Evolutionary conservation across 768 basidiomycete species (phyloP).

Genomic region (Suillus placidus): DNA sequence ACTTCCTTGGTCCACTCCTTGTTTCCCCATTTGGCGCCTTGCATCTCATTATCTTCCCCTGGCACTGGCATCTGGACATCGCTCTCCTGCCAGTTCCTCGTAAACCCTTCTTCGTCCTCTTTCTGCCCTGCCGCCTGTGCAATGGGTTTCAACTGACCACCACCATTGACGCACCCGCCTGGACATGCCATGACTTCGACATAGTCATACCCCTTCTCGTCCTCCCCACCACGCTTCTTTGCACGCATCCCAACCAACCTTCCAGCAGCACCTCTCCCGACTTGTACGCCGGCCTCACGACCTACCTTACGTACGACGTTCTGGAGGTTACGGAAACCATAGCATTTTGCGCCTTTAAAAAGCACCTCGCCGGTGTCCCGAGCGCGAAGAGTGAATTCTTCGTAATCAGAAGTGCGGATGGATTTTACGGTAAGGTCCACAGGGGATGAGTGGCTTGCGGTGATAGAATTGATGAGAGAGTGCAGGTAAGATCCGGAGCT

Average conservation of each 20-base stretch:
- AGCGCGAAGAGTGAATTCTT: conserved; percentile 64
- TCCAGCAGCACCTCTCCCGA: conserved; percentile 72
- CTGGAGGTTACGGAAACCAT: conserved; percentile 96
- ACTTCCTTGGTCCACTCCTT: conserved; percentile 82
- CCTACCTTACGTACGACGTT: conserved; percentile 94
- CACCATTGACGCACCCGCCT: conserved; percentile 95
- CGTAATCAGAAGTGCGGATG: conserved; percentile 76
- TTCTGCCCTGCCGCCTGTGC: conserved; percentile 7
- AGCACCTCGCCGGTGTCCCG: conserved; percentile 57
- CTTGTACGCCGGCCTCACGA: conserved; percentile 76
- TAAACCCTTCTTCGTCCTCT: conserved; percentile 66
- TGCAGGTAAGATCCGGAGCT: conserved; percentile 94
- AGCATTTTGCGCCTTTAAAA: conserved; percentile 94
- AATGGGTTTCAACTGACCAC: conserved; percentile 63
- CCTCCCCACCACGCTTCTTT: conserved; percentile 38
- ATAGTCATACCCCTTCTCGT: conserved; percentile 73
- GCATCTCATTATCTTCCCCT: conserved; percentile 29
- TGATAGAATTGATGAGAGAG: conserved; percentile 64
- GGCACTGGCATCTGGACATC: conserved; percentile 42
- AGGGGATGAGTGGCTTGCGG: conserved; percentile 42
- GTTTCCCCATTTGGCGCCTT: conserved; percentile 75
- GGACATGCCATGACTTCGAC: conserved; percentile 99
- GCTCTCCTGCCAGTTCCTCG: conserved; percentile 60
- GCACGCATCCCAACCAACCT: conserved; percentile 32
- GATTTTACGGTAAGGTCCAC: conserved; percentile 55